Evolutionary conservation across 345 rosid species (phyloP).

Genomic region (Arabis hirsuta): DNA sequence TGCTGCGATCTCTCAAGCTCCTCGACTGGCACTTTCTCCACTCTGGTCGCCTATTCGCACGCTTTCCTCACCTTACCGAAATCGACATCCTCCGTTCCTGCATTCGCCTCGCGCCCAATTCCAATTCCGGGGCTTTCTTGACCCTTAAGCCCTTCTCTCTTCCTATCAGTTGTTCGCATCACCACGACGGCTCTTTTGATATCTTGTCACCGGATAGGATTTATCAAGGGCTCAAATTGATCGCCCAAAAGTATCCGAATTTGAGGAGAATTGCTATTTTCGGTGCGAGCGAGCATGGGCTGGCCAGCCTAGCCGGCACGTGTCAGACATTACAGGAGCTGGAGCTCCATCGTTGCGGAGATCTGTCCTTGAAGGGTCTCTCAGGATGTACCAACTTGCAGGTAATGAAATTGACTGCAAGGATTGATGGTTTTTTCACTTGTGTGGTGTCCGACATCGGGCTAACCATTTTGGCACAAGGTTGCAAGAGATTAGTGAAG

Average conservation of each 20-base stretch:
- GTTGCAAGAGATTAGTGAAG: constrained; percentile 66
- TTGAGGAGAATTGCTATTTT: constrained; percentile 51
- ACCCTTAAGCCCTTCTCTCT: constrained; percentile 44
- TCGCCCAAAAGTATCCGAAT: constrained; percentile 56
- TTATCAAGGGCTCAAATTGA: constrained; percentile 46
- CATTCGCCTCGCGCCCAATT: constrained; percentile 41
- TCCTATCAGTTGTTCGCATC: constrained; percentile 22
- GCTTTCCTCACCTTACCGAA: constrained; percentile 58
- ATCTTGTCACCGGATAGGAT: constrained; percentile 45
- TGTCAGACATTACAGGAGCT: constrained; percentile 63
- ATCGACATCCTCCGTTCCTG: constrained; percentile 50
- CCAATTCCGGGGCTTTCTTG: constrained; percentile 47
- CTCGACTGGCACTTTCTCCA: constrained; percentile 55
- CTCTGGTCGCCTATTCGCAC: constrained; percentile 56
- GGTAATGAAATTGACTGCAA: constrained; percentile 56
- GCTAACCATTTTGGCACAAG: constrained; percentile 64
- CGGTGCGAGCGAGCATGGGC: constrained; percentile 55
- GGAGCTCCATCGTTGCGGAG: constrained; percentile 66
- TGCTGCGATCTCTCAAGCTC: constrained; percentile 54
- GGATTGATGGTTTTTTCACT: constrained; percentile 44
- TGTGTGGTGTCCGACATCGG: constrained; percentile 67
- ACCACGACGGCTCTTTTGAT: constrained; percentile 33
- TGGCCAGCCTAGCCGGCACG: constrained; percentile 47
- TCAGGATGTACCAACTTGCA: constrained; percentile 58
- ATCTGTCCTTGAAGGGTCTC: constrained; percentile 56